Evolutionary conservation across 768 basidiomycete species (phyloP).

Genomic region (Serendipita vermifera): DNA sequence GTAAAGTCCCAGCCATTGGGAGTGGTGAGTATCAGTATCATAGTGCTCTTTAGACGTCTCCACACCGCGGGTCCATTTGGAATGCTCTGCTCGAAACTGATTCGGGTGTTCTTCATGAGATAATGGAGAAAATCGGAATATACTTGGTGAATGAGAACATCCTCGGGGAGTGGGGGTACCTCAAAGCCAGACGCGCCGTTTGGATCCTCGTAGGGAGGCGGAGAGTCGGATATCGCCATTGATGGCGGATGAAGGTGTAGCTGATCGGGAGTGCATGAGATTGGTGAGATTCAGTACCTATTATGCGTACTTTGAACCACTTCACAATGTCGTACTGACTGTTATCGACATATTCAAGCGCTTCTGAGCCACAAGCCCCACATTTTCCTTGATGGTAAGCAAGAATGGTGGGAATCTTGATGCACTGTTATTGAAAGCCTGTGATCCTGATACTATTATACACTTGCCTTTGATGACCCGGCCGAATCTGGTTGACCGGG

Average conservation of each 20-base stretch:
- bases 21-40: conserved; percentile 27
- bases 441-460: not conserved
- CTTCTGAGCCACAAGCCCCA: conserved; percentile 6
- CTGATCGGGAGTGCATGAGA: not conserved
- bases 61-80: conserved; percentile 10
- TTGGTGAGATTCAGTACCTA: not conserved
- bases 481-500: conserved; percentile 5
- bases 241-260: conserved; percentile 11
- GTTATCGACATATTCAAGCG: not conserved
- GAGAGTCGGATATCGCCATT: conserved; percentile 4
- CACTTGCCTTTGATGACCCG: conserved; percentile 3
- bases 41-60: not conserved
- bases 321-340: not conserved
- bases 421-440: not conserved
- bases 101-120: not conserved
- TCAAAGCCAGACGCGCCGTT: not conserved
- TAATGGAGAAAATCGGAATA: conserved; percentile 9
- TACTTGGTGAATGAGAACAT: conserved; percentile 12
- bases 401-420: conserved; percentile 6
- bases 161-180: conserved; percentile 6
- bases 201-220: not conserved
- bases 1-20: conserved; percentile 9
- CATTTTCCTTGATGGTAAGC: not conserved
- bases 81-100: not conserved
- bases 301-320: conserved; percentile 10